Base-by-base conservation (phyloP, 345 rosid genomes). In the Schrenkiella parvula region DNA sequence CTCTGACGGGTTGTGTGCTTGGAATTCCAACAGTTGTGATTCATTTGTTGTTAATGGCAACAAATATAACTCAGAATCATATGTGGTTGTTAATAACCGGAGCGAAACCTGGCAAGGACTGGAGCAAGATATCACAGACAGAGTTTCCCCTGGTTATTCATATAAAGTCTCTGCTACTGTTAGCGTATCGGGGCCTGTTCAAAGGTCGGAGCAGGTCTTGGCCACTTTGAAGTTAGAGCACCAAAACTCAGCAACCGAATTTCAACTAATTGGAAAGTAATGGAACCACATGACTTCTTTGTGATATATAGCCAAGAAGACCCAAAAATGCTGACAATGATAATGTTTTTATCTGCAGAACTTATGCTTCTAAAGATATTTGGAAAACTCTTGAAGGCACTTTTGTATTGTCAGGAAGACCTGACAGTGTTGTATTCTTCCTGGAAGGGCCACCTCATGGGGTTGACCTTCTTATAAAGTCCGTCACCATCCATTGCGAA, bases 391-490 rank as follows among this genome's bases (percentile, higher is more conserved):
- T 91, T 80, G 95, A 88, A 83, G 96, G 96, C 73, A 81, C 78
- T 41, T 95, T 95, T 78, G 75, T 81, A 6, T 73, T 95, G 22
- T 81, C 95, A 64, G 75, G 85, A 53, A 70, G 80, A 71, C 92
- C 91, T 60, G 85, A 84, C 56, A 81, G 84, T 26, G 87, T 79
- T 63, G 74, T 95, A 11, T 91, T 95, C 73, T 95, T 87, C 80
- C 66, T 95, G 63, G 99, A 95, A 85, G 99, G 99, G 50, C 96
- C 96, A 46, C 78, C 93, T 66, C 87, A 96, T 67, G 96, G 97
- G 21, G 67, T 87, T 19, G 95, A 95, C 76, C 75, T 95, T 31
- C 88, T 88, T 54, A 78, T 95, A 56, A 77, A 82, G 74, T 91
- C 95, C 1, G 96, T 88, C 58, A 77, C 69, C 59, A 85, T 91